These are phyloP conservation scores for Saccharomycopsis olivae DNA, from an alignment of 805 yeast genomes.

Conservation along the genomic window DNA sequence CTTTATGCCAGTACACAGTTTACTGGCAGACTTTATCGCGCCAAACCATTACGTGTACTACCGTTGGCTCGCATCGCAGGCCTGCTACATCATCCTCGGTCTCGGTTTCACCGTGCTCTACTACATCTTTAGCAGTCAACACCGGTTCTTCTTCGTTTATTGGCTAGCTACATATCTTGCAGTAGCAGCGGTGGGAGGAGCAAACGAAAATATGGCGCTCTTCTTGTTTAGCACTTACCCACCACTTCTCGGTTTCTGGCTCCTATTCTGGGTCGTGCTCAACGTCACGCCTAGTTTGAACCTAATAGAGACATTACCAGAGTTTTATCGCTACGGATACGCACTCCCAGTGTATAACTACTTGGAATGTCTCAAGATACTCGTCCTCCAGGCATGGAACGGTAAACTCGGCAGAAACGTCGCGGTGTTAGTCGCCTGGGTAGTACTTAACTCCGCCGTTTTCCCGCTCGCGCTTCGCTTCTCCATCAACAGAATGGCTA, in stretches of 20 bases:
- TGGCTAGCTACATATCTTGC: constrained; percentile 54
- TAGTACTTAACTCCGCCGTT: constrained; percentile 35
- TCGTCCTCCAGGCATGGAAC: constrained; percentile 45
- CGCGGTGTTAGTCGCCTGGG: constrained; percentile 54
- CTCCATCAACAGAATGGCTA: constrained; percentile 30
- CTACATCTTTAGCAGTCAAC: constrained; percentile 43
- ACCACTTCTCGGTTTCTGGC: constrained; percentile 60
- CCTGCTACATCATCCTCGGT: constrained; percentile 46
- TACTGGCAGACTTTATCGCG: constrained; percentile 28
- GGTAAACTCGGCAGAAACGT: constrained; percentile 48
- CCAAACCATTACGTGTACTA: constrained; percentile 38
- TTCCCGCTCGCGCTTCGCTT: constrained; percentile 36
- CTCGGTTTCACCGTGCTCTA: constrained; percentile 36
- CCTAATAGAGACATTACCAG: constrained; percentile 48
- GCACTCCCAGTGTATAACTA: constrained; percentile 63
- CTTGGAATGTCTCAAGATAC: constrained; percentile 47
- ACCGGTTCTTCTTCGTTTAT: constrained; percentile 53
- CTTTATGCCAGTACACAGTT: constrained; percentile 25
- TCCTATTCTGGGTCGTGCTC: constrained; percentile 54
- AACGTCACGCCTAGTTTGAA: constrained; percentile 63
- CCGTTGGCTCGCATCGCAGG: constrained; percentile 38
- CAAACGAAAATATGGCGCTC: constrained; percentile 49
- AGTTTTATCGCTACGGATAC: constrained; percentile 54
- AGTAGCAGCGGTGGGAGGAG: constrained; percentile 60
- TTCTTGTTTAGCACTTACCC: constrained; percentile 39